Evolutionary conservation across 1,139 yeast genomes (phyloP).

Genomic region (Candida sp.): DNA sequence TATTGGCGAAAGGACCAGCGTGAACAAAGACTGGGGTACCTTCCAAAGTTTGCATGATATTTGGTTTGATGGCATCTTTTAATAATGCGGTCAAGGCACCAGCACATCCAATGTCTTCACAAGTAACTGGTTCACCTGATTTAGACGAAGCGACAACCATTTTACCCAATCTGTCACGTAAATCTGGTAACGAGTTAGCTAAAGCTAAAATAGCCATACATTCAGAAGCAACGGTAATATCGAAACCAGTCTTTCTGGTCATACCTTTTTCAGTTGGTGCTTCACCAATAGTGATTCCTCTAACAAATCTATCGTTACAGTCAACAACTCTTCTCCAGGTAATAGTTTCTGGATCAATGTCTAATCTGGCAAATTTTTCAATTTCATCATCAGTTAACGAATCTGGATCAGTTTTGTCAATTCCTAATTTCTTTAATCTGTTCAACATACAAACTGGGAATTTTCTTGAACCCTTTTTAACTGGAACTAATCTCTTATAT

Average conservation of each 20-base stretch:
- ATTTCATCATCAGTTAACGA: slow-evolving; percentile 80
- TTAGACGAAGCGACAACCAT: slow-evolving; percentile 87
- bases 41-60: slow-evolving; percentile 96
- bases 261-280: slow-evolving; percentile 95
- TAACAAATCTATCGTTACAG: slow-evolving; percentile 88
- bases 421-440: slow-evolving; percentile 78
- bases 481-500: slow-evolving; percentile 84
- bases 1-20: slow-evolving; percentile 99
- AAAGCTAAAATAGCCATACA: slow-evolving; percentile 98
- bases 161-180: slow-evolving; percentile 87
- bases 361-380: slow-evolving; percentile 74
- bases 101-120: slow-evolving; percentile 96
- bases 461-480: slow-evolving; percentile 75
- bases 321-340: slow-evolving; percentile 98
- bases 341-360: slow-evolving; percentile 90
- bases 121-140: slow-evolving; percentile 86
- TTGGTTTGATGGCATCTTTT: slow-evolving; percentile 97
- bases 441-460: slow-evolving; percentile 78
- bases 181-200: slow-evolving; percentile 73
- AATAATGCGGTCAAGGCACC: slow-evolving; percentile 95
- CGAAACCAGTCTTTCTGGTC: slow-evolving; percentile 89
- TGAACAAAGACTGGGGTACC: slow-evolving; percentile 98
- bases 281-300: slow-evolving; percentile 90
- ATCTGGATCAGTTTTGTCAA: slow-evolving; percentile 76
- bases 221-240: slow-evolving; percentile 95